phyloP scores from a whole-genome alignment of 1,284 basidiomycete species.

The Ganoderma leucocontextum region DNA sequence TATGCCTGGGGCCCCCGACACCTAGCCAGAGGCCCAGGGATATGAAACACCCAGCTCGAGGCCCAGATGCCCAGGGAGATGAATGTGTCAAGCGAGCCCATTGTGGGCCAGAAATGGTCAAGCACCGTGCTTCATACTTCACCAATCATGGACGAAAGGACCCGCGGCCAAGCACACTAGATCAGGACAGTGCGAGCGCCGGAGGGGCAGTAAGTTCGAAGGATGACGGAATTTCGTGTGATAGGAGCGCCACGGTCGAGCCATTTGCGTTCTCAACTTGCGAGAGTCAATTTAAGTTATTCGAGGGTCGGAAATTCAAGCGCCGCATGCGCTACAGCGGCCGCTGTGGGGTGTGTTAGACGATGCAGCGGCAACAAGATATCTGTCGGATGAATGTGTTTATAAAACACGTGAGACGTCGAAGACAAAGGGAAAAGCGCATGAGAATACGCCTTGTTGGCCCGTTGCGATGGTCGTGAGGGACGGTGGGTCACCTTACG shows the following conservation, averaged over 20 bases:
- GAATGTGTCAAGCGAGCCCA: slow-evolving; percentile 9
- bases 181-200: slow-evolving; percentile 13
- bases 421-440: slow-evolving; percentile 27
- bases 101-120: not conserved
- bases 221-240: slow-evolving; percentile 17
- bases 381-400: slow-evolving; percentile 21
- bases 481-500: slow-evolving; percentile 14
- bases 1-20: not conserved
- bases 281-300: slow-evolving; percentile 20
- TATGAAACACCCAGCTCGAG: slow-evolving; percentile 2
- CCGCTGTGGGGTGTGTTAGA: slow-evolving; percentile 21
- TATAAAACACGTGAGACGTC: slow-evolving; percentile 23
- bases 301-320: slow-evolving; percentile 11
- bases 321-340: slow-evolving; percentile 16
- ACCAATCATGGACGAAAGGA: slow-evolving; percentile 6
- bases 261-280: slow-evolving; percentile 13
- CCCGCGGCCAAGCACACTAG: slow-evolving; percentile 1
- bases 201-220: slow-evolving; percentile 7
- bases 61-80: not conserved
- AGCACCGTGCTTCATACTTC: slow-evolving; percentile 3
- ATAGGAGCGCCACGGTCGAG: slow-evolving; percentile 16
- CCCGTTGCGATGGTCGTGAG: slow-evolving; percentile 24
- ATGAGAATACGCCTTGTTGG: slow-evolving; percentile 18
- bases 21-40: not conserved
- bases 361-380: slow-evolving; percentile 14